Conservation (phyloP, 1,139 yeast genomes). For the Suhomyces taliae region DNA sequence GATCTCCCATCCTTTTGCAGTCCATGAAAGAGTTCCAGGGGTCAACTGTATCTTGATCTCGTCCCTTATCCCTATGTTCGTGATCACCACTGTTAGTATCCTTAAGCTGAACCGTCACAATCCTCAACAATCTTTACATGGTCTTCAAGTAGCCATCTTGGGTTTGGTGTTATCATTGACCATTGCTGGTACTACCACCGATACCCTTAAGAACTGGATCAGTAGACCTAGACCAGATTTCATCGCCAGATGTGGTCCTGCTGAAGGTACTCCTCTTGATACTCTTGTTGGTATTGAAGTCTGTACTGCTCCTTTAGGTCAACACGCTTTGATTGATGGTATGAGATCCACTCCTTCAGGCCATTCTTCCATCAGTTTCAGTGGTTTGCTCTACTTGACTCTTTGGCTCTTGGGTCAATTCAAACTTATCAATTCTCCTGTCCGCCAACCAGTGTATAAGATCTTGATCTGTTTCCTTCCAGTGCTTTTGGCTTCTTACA, state of each 20-base stretch:
- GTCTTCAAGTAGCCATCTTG: conserved; percentile 48
- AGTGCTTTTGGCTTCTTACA: conserved; percentile 21
- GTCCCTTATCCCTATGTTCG: conserved; percentile 39
- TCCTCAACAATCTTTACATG: conserved; percentile 21
- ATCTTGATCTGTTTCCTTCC: conserved; percentile 14
- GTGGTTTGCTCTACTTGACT: conserved; percentile 38
- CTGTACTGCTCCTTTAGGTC: conserved; percentile 44
- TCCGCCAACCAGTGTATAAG: conserved; percentile 14
- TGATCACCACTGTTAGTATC: conserved; percentile 34
- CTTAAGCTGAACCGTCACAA: conserved; percentile 19
- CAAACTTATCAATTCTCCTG: conserved; percentile 20
- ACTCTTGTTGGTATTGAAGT: conserved; percentile 41
- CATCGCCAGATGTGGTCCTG: conserved; percentile 64
- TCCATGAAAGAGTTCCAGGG: conserved; percentile 55
- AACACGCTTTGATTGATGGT: conserved; percentile 35
- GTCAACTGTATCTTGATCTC: conserved; percentile 35
- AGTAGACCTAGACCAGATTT: conserved; percentile 86
- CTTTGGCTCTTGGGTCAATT: conserved; percentile 66
- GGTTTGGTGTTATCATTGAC: conserved; percentile 55
- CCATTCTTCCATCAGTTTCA: conserved; percentile 45
- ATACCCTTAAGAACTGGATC: conserved; percentile 67
- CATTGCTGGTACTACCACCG: conserved; percentile 51
- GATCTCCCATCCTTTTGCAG: conserved; percentile 73
- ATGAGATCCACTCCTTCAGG: conserved; percentile 51
- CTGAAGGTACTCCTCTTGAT: conserved; percentile 30